phyloP scores from a whole-genome alignment of 495 filamentous ascomycete species.

The Pyrenula massariospora region DNA sequence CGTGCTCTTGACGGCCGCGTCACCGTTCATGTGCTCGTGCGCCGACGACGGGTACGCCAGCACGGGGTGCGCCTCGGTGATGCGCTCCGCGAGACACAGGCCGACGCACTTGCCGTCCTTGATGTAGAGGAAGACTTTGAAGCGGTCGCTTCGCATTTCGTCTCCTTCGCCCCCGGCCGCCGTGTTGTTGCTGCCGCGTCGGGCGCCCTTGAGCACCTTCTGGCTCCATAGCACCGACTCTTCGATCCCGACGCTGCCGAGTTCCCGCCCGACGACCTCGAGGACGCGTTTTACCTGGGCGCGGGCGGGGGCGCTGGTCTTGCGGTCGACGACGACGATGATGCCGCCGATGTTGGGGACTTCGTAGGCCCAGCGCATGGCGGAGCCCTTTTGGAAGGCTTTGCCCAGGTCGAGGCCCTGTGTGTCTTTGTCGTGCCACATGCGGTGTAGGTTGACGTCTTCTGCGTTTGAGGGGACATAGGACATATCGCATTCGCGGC shows the following conservation, averaged over 20 bases:
- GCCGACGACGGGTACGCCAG: conserved; percentile 17
- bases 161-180: background rate
- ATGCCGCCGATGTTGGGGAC: conserved; percentile 35
- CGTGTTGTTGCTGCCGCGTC: background rate
- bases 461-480: conserved; percentile 56
- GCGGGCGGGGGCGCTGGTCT: conserved; percentile 37
- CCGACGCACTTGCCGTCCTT: conserved; percentile 54
- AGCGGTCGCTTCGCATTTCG: conserved; percentile 38
- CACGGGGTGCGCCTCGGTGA: conserved; percentile 43
- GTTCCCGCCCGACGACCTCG: conserved; percentile 54
- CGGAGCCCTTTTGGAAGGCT: conserved; percentile 35
- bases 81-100: conserved; percentile 53
- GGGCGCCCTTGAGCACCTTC: conserved; percentile 15
- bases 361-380: conserved; percentile 34
- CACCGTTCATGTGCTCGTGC: conserved; percentile 10
- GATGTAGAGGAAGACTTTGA: conserved; percentile 54
- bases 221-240: conserved; percentile 50
- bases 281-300: conserved; percentile 49
- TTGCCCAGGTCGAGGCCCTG: conserved; percentile 54
- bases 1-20: conserved; percentile 20
- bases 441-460: conserved; percentile 52
- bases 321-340: conserved; percentile 46
- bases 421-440: conserved; percentile 55
- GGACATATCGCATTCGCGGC: conserved; percentile 56
- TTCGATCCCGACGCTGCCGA: conserved; percentile 49